These are phyloP conservation scores for Fusarium stilboides DNA, from an alignment of 2,329 filamentous ascomycete genomes.

Conservation along the genomic window DNA sequence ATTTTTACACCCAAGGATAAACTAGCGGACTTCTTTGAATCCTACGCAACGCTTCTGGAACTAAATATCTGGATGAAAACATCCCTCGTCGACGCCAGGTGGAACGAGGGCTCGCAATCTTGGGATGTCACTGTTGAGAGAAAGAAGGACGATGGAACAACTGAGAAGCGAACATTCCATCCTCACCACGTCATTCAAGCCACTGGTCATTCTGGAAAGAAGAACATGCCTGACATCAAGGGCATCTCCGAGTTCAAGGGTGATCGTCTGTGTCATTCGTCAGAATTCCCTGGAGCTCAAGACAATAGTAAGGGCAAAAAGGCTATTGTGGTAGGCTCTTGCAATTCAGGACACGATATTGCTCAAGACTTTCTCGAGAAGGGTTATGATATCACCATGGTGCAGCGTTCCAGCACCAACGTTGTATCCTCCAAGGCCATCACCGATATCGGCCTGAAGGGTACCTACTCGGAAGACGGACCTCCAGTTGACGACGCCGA, in stretches of 20 bases:
- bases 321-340: constrained; percentile 76
- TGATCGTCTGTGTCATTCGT: constrained; percentile 73
- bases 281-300: constrained; percentile 69
- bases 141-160: constrained; percentile 63
- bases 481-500: constrained; percentile 78
- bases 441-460: constrained; percentile 67
- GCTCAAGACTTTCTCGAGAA: constrained; percentile 77
- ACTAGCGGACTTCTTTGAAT: constrained; percentile 77
- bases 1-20: constrained; percentile 82
- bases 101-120: constrained; percentile 62
- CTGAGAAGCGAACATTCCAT: constrained; percentile 68
- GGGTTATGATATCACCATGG: constrained; percentile 77
- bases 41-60: constrained; percentile 75
- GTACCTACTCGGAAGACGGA: constrained; percentile 64
- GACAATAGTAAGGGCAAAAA: constrained; percentile 67
- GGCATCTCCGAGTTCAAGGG: constrained; percentile 73
- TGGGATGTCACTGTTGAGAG: constrained; percentile 72
- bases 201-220: constrained; percentile 78
- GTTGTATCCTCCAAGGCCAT: constrained; percentile 72
- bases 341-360: constrained; percentile 79
- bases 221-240: constrained; percentile 70
- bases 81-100: constrained; percentile 63
- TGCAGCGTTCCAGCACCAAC: constrained; percentile 77
- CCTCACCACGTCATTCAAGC: constrained; percentile 77
- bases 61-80: constrained; percentile 77